phyloP scores from a whole-genome alignment of 306 rosid species.

The Astragalus glycyphyllos region DNA sequence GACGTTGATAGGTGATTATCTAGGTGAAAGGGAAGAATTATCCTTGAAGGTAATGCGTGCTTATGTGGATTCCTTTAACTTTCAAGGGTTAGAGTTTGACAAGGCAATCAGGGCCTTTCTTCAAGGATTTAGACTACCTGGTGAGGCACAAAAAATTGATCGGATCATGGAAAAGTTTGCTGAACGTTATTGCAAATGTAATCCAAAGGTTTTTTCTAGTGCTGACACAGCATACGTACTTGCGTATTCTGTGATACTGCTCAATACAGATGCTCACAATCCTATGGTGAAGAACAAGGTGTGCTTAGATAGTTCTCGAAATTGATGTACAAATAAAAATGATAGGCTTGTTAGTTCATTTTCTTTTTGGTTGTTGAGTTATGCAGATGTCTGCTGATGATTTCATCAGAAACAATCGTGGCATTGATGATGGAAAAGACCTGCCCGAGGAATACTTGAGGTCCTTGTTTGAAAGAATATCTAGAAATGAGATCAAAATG shows the following conservation, averaged over 20 bases:
- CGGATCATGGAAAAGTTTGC: constrained; percentile 99
- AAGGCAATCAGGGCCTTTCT: constrained; percentile 94
- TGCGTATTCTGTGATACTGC: constrained; percentile 97
- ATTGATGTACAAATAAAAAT: constrained; percentile 33
- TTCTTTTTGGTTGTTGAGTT: constrained; percentile 43
- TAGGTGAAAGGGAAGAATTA: constrained; percentile 97
- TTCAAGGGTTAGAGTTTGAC: constrained; percentile 92
- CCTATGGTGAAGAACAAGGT: constrained; percentile 98
- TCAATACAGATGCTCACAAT: constrained; percentile 96
- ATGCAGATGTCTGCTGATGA: constrained; percentile 98
- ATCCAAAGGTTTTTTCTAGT: constrained; percentile 88
- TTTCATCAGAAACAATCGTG: constrained; percentile 97
- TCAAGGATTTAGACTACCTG: constrained; percentile 96
- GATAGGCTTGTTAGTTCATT: constrained; percentile 37
- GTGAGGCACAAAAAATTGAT: constrained; percentile 99
- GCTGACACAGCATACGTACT: constrained; percentile 99
- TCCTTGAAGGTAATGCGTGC: constrained; percentile 96
- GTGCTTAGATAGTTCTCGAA: constrained; percentile 40
- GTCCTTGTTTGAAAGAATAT: constrained; percentile 85
- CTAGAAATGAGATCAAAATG: constrained; percentile 97
- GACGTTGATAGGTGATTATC: constrained; percentile 92
- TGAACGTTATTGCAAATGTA: constrained; percentile 95
- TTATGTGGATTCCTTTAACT: constrained; percentile 93
- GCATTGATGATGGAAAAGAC: constrained; percentile 99
- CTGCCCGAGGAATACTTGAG: constrained; percentile 87